These are phyloP conservation scores for Arachnopeziza araneosa DNA, from an alignment of 2,329 filamentous ascomycete genomes.

Conservation along the genomic window DNA sequence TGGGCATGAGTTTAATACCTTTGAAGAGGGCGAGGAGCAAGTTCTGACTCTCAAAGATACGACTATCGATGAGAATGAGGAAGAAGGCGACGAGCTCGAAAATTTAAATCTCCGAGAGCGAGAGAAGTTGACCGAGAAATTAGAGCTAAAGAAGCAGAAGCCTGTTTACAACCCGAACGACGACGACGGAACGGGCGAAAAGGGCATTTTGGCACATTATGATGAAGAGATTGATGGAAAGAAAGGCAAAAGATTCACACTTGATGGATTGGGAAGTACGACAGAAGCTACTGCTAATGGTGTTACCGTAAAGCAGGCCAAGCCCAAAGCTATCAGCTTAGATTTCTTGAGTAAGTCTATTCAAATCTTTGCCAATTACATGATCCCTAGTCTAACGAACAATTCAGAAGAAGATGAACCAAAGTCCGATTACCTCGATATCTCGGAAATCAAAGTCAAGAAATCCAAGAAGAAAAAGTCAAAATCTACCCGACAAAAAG, in stretches of 20 bases:
- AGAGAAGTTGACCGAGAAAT: constrained; percentile 67
- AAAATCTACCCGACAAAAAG: constrained; percentile 67
- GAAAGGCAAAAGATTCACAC: constrained; percentile 79
- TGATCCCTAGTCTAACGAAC: constrained; percentile 25
- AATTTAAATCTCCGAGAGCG: constrained; percentile 66
- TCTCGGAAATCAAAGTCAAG: constrained; percentile 83
- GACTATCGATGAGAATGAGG: constrained; percentile 76
- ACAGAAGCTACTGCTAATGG: constrained; percentile 51
- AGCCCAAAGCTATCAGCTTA: constrained; percentile 67
- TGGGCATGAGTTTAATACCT: constrained; percentile 76
- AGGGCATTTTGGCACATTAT: constrained; percentile 78
- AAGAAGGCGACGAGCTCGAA: constrained; percentile 85
- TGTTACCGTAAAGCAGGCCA: constrained; percentile 51
- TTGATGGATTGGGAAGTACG: constrained; percentile 71
- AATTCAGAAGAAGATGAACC: constrained; percentile 56
- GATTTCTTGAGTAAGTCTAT: constrained; percentile 55
- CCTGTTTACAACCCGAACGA: constrained; percentile 83
- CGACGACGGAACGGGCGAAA: constrained; percentile 56
- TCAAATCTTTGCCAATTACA: not conserved
- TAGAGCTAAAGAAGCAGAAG: constrained; percentile 86
- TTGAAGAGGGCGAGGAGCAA: constrained; percentile 80
- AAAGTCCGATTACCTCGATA: constrained; percentile 81
- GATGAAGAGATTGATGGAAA: constrained; percentile 93
- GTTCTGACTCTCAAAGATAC: constrained; percentile 92
- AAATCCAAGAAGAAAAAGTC: constrained; percentile 91